A percentile compares a stretch with the other conserved stretches of the same genome.
Conservation (phyloP, 768 basidiomycete genomes). For the Boletus rubroflammeus region DNA sequence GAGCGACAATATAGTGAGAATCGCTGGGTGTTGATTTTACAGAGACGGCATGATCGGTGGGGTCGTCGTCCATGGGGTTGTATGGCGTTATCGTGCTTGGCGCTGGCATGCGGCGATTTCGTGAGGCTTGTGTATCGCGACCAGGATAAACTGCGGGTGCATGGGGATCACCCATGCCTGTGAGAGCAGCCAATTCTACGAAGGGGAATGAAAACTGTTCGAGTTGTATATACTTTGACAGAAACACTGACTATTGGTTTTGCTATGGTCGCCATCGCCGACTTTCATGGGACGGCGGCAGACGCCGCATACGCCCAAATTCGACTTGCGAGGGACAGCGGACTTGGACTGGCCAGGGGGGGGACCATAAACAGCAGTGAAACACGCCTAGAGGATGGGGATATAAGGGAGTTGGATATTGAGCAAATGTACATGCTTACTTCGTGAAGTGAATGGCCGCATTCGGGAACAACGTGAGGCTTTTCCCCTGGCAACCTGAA, state of each 20-base stretch:
- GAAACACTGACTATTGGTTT: conserved; percentile 76
- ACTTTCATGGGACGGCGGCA: conserved; percentile 97
- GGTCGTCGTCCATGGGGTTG: conserved; percentile 85
- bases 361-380: conserved; percentile 93
- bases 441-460: conserved; percentile 97
- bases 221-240: background rate
- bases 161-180: conserved; percentile 75
- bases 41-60: conserved; percentile 57
- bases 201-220: conserved; percentile 6
- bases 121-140: conserved; percentile 47
- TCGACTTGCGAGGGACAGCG: conserved; percentile 62
- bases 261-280: conserved; percentile 77
- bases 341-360: conserved; percentile 57
- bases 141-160: conserved; percentile 61
- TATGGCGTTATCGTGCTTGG: conserved; percentile 34
- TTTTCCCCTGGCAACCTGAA: conserved; percentile 95
- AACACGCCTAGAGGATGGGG: conserved; percentile 70
- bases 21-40: conserved; percentile 47
- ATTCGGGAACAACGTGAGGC: conserved; percentile 95
- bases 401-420: conserved; percentile 2
- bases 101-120: conserved; percentile 26
- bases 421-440: conserved; percentile 34
- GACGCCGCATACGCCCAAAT: conserved; percentile 94
- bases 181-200: conserved; percentile 88
- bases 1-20: conserved; percentile 77